Conservation (phyloP, 1,284 basidiomycete genomes). For the Ganoderma sinense region DNA sequence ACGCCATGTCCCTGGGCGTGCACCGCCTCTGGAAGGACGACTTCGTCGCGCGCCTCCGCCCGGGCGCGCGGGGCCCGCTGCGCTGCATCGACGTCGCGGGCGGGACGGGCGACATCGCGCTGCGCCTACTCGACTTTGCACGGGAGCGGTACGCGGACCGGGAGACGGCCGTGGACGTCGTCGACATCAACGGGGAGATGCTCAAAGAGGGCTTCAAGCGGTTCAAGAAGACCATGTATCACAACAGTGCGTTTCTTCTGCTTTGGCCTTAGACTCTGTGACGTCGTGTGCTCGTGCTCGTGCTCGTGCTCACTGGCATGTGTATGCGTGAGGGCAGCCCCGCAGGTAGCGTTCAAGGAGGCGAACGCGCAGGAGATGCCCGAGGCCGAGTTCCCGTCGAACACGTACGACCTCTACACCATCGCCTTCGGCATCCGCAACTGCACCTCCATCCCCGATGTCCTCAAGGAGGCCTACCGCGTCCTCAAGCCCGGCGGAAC, state of each 20-base stretch:
- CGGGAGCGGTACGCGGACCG: conserved; percentile 89
- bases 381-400: conserved; percentile 70
- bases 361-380: conserved; percentile 92
- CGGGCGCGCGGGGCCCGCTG: conserved; percentile 74
- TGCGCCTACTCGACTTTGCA: conserved; percentile 93
- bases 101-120: conserved; percentile 97
- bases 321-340: conserved; percentile 59
- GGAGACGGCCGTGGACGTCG: conserved; percentile 89
- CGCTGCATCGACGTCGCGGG: conserved; percentile 97
- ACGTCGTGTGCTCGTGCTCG: neutral
- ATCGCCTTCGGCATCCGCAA: conserved; percentile 99
- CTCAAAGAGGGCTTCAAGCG: conserved; percentile 91
- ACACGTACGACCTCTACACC: conserved; percentile 95
- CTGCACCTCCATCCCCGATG: conserved; percentile 92
- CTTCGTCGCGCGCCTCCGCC: conserved; percentile 84
- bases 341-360: conserved; percentile 93
- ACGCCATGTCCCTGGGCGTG: conserved; percentile 95
- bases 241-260: conserved; percentile 77
- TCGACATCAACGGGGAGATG: conserved; percentile 98
- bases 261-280: too few relatives aligned
- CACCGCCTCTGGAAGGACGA: conserved; percentile 98
- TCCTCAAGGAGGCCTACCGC: conserved; percentile 90
- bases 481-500: conserved; percentile 97
- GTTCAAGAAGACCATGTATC: conserved; percentile 96
- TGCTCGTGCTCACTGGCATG: neutral